Percentiles rank a stretch among this genome's conserved stretches.
phyloP scores from a whole-genome alignment of 2,329 filamentous ascomycete genomes.

The Neofusicoccum parvum region DNA sequence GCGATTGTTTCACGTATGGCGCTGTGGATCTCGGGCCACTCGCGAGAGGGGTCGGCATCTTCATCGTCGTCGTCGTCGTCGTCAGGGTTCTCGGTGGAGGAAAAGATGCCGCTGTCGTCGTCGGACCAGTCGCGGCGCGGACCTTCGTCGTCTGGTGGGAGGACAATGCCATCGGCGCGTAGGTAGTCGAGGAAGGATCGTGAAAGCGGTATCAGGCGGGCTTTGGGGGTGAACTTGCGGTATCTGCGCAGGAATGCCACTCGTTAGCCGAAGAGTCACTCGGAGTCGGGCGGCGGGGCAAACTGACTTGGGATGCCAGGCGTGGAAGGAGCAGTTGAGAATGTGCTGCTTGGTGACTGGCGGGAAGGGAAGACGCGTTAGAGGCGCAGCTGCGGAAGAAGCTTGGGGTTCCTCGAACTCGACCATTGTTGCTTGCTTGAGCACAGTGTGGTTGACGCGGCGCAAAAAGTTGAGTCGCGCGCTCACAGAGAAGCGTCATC shows the following conservation, averaged over 20 bases:
- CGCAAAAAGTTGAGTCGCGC: not conserved
- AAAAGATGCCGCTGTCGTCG: conserved; percentile 56
- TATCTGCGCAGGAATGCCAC: conserved; percentile 58
- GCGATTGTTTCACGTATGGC: conserved; percentile 75
- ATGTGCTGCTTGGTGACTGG: conserved; percentile 85
- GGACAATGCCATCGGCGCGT: conserved; percentile 86
- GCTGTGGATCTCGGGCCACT: conserved; percentile 72
- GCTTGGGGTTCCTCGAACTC: not conserved
- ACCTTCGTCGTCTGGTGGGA: conserved; percentile 69
- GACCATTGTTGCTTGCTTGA: not conserved
- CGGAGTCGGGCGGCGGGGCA: not conserved
- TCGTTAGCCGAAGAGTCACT: not conserved
- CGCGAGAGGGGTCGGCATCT: conserved; percentile 62
- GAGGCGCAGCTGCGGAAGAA: conserved; percentile 13
- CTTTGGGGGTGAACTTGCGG: conserved; percentile 78
- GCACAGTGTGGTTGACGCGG: not conserved
- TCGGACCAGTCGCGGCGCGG: conserved; percentile 44
- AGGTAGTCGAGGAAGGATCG: conserved; percentile 81
- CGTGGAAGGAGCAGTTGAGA: conserved; percentile 89
- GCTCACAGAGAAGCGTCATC: conserved; percentile 5
- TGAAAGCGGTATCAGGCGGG: conserved; percentile 77
- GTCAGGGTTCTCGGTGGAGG: conserved; percentile 45
- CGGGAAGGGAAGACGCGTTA: conserved; percentile 67
- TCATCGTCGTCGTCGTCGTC: conserved; percentile 61
- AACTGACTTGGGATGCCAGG: conserved; percentile 76